Evolutionary conservation across 2,329 filamentous ascomycete genomes (phyloP).

Genomic region (Fusarium sp.): DNA sequence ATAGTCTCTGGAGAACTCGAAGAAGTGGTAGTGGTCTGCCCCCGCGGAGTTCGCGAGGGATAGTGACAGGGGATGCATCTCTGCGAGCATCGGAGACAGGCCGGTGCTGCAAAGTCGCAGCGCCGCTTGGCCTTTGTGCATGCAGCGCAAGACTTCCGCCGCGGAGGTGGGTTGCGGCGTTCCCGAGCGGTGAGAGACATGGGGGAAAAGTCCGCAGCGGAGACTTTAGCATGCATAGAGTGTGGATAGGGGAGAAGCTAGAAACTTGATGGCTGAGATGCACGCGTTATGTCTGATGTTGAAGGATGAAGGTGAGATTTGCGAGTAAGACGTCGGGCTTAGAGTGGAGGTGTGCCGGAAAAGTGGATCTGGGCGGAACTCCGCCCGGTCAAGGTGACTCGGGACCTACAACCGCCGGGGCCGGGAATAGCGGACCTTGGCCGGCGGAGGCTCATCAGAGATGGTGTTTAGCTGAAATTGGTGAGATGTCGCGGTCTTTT

Average conservation of each 20-base stretch:
- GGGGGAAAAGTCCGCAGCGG: not conserved
- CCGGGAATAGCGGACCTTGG: conserved; percentile 21
- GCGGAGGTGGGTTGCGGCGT: conserved; percentile 55
- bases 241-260: not conserved
- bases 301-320: not conserved
- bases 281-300: not conserved
- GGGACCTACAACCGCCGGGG: not conserved
- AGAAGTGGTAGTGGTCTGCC: not conserved
- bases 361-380: conserved; percentile 43
- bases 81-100: conserved; percentile 61
- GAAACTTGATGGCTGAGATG: not conserved
- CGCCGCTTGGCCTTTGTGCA: conserved; percentile 66
- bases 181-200: conserved; percentile 49
- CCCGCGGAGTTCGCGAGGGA: conserved; percentile 34
- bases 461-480: not conserved
- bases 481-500: not conserved
- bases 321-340: not conserved
- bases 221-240: not conserved
- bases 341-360: conserved; percentile 23
- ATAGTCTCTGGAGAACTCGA: conserved; percentile 5
- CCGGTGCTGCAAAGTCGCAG: conserved; percentile 60
- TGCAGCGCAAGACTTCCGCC: conserved; percentile 63
- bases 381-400: conserved; percentile 31
- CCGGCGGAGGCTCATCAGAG: not conserved
- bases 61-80: conserved; percentile 59